These are phyloP conservation scores for Maudiozyma turicensis DNA, from an alignment of 805 yeast genomes.

Conservation along the genomic window DNA sequence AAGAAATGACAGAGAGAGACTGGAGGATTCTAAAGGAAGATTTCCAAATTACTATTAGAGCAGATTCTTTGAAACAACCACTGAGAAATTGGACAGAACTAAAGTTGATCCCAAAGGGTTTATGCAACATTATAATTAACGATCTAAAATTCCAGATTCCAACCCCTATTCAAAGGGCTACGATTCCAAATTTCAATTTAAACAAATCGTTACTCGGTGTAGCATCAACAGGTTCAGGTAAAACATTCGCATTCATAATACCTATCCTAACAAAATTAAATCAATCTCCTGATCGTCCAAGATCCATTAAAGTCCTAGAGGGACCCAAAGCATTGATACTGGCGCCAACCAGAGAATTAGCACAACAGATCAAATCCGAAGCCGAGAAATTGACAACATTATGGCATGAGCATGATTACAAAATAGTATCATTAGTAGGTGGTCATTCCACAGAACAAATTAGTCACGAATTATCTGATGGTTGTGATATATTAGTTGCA, in stretches of 20 bases:
- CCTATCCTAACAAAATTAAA: constrained; percentile 55
- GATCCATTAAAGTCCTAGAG: constrained; percentile 36
- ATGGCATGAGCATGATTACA: constrained; percentile 28
- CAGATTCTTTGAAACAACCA: constrained; percentile 38
- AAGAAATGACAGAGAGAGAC: constrained; percentile 68
- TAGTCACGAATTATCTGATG: constrained; percentile 42
- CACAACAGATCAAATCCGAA: constrained; percentile 72
- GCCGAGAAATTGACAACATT: constrained; percentile 40
- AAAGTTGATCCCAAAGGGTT: constrained; percentile 32
- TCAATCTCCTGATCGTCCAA: constrained; percentile 39
- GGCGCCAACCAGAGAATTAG: constrained; percentile 92
- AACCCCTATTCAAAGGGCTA: constrained; percentile 84
- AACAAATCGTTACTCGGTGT: constrained; percentile 73
- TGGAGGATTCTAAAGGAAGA: constrained; percentile 86
- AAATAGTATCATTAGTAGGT: constrained; percentile 61
- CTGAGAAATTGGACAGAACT: constrained; percentile 68
- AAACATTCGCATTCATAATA: constrained; percentile 72
- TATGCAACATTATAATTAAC: constrained; percentile 31
- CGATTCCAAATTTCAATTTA: constrained; percentile 54
- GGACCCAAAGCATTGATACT: constrained; percentile 69
- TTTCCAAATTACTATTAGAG: constrained; percentile 51
- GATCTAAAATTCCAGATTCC: constrained; percentile 51
- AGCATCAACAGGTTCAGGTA: constrained; percentile 97
- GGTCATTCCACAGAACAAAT: constrained; percentile 82
- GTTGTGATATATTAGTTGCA: constrained; percentile 77